These are phyloP conservation scores for Fagus sylvatica DNA, from an alignment of 306 rosid species.

Conservation along the genomic window DNA sequence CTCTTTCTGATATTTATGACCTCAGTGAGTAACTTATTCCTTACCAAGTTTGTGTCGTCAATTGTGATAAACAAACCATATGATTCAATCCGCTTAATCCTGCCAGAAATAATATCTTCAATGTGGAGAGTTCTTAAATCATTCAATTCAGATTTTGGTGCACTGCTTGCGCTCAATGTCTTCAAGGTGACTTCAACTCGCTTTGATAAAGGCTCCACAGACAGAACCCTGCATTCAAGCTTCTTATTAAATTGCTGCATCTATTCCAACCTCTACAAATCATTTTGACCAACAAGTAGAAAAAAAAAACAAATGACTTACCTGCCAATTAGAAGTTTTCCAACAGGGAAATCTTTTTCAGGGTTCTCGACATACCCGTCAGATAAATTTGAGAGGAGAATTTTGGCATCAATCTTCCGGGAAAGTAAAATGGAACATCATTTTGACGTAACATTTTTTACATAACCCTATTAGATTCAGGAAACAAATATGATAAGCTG, in stretches of 20 bases:
- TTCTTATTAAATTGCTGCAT: slow-evolving; percentile 31
- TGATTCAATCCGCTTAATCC: slow-evolving; percentile 76
- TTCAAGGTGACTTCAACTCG: slow-evolving; percentile 87
- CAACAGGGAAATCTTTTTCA: slow-evolving; percentile 72
- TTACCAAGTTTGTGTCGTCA: slow-evolving; percentile 69
- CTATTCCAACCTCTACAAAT: slow-evolving; percentile 15
- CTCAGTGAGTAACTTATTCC: neutral
- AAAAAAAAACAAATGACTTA: slow-evolving; percentile 23
- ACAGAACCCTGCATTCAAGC: slow-evolving; percentile 62
- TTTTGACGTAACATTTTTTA: slow-evolving; percentile 71
- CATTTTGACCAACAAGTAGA: neutral
- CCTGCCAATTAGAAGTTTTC: slow-evolving; percentile 87
- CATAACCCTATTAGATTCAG: slow-evolving; percentile 63
- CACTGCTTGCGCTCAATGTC: slow-evolving; percentile 40
- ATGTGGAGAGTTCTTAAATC: slow-evolving; percentile 58
- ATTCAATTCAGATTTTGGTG: slow-evolving; percentile 37
- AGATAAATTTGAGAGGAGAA: slow-evolving; percentile 79
- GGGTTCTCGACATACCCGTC: slow-evolving; percentile 65
- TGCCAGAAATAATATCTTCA: slow-evolving; percentile 77
- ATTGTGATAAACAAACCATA: slow-evolving; percentile 84
- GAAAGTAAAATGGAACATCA: slow-evolving; percentile 87
- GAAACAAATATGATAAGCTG: slow-evolving; percentile 17
- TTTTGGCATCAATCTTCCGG: slow-evolving; percentile 77
- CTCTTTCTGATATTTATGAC: neutral
- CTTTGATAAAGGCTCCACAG: slow-evolving; percentile 81